Base-by-base conservation (phyloP, 768 basidiomycete genomes). In the Cystoderma amianthinum region DNA sequence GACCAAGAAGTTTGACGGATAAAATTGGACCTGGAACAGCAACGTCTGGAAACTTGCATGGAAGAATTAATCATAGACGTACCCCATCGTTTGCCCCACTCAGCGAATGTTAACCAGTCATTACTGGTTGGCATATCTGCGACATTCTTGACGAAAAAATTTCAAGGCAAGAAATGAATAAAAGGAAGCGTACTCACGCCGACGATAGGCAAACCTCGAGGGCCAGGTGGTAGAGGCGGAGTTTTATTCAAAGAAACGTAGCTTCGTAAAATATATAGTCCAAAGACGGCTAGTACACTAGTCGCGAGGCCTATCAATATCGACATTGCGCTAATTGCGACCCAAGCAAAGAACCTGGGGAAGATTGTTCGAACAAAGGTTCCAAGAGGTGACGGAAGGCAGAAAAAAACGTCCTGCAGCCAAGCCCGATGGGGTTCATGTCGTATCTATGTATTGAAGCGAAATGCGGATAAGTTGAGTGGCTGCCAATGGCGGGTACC, bases 81-180 rank as follows among this genome's bases (percentile, higher is more conserved):
- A 70, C 78, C 76, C 47, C 68, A 80, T 58, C 69, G 68, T n/a
- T 58, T 57, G 2, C 74, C 69, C 70, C 77, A 71, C 32, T 76
- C 65, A 4, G 73, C 57, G 45, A 67, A 76, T 1, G 62, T 68
- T 17, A 71, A 47, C 74, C 75, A 78, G 22, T 66, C 66, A 32
- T 66, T 61, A 19, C 57, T 47, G 0, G 53, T 46, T 0, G 76
- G 70, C 63, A 77, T 65, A 39, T 72, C 65, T 15, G 64, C 51
- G 10, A 72, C 56, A 59, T 73, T 79, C 72, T 75, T 34, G 9
- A 28, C 24, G 20, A 17, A 24, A 12, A 22, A n/a, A n/a, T n/a
- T n/a, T n/a, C n/a, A n/a, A n/a, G n/a, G n/a, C n/a, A n/a, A n/a
- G n/a, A n/a, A n/a, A n/a, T n/a, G n/a, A 22, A 10, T 34, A 17